phyloP scores from a whole-genome alignment of 1,139 yeast genomes.

The Magnusiomyces clavatus region DNA sequence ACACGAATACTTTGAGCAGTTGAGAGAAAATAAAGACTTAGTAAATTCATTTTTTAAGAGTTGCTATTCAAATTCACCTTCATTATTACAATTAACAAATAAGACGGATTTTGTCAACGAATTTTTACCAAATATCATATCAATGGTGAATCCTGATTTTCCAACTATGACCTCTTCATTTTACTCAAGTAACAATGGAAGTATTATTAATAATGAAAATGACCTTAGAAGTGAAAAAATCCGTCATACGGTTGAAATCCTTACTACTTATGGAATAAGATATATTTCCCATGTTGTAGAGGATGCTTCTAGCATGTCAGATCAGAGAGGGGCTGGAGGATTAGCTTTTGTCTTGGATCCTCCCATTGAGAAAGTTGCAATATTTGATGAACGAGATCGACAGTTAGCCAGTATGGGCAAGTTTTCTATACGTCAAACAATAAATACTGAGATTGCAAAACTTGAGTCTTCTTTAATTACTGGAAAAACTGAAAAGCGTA shows the following conservation, averaged over 20 bases:
- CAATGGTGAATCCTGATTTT: slow-evolving; percentile 2
- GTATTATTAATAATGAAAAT: not conserved
- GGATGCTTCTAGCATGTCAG: slow-evolving; percentile 1
- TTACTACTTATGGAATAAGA: slow-evolving; percentile 7
- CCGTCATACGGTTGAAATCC: slow-evolving; percentile 3
- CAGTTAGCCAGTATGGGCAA: slow-evolving; percentile 25
- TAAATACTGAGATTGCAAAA: slow-evolving; percentile 19
- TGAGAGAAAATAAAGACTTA: not conserved
- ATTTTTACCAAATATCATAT: not conserved
- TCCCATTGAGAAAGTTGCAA: slow-evolving; percentile 29
- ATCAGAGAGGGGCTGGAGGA: slow-evolving; percentile 17
- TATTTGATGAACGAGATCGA: slow-evolving; percentile 22
- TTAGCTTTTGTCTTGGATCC: slow-evolving; percentile 24
- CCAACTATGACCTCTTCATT: not conserved
- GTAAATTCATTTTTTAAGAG: not conserved
- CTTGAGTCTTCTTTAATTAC: not conserved
- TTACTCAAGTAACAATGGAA: slow-evolving; percentile 2
- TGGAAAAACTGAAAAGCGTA: slow-evolving; percentile 5
- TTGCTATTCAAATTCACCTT: not conserved
- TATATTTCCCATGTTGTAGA: slow-evolving; percentile 4
- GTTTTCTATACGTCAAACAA: slow-evolving; percentile 24
- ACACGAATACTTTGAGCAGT: slow-evolving; percentile 1
- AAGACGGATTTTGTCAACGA: not conserved
- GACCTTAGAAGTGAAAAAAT: not conserved
- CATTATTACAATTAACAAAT: not conserved